Base-by-base conservation (phyloP, 202 grass and related monocot species). In the Brachypodium distachyon region DNA sequence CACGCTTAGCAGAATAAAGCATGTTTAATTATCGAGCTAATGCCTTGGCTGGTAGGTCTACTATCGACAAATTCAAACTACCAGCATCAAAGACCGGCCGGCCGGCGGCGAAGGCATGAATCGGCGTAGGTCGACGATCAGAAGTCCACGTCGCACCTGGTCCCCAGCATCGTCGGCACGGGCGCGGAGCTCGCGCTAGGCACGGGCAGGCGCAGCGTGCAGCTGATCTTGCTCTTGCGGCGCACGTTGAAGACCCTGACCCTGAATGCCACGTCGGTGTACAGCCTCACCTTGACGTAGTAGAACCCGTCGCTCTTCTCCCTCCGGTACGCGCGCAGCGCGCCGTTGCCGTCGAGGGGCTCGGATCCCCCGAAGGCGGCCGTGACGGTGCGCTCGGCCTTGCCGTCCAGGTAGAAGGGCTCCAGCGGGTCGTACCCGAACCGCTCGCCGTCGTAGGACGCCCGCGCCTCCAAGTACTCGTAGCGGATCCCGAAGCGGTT, bases 401-500 rank as follows among this genome's bases (percentile, higher is more conserved):
- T 95, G 19, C 53, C 7, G 53, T 39, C 77, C 22, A 89, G 49
- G 72, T 79, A 87, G 61, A 95, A 91, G 4, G 86, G 51, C 3
- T 48, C 77, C 6, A 95, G 70, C 3, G 19, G 29, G 27, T 13
- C 2, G 80, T 59, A 87, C 13, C 80, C 83, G 74, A 95, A 89
- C 16, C 77, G 77, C 9, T 86, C 73, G 40, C 73, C 80, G 73
- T 89, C 80, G 83, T 94, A 94, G 60, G 25, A 48, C 70, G 88
- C 88, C 17, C 7, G 70, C 18, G 80, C 82, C 42, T 91, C 61
- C 51, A 72, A 27, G 68, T 80, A 70, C 26, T 84, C 82, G 88
- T 86, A 91, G 62, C 74, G 55, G 86, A 94, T 88, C 25, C 69
- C 58, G 70, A 79, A 77, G 41, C 81, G 69, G 76, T 91, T 94